phyloP scores from a whole-genome alignment of 176 grass and related monocot species.

The Metroxylon sagu region DNA sequence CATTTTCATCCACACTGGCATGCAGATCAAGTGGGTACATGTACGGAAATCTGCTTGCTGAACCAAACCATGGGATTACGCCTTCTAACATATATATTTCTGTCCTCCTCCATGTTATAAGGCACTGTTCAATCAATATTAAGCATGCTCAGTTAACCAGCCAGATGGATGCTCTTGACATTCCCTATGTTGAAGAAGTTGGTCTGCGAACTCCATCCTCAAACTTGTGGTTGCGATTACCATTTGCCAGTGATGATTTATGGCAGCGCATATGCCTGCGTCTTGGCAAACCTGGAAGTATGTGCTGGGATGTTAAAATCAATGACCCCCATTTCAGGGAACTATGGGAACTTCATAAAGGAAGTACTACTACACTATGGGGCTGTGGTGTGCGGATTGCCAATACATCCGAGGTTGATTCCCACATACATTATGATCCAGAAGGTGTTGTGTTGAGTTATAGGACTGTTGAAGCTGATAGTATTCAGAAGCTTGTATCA shows the following conservation, averaged over 20 bases:
- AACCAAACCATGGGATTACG: conserved; percentile 49
- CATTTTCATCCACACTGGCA: conserved; percentile 30
- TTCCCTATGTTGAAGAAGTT: conserved; percentile 94
- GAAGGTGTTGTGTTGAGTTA: conserved; percentile 78
- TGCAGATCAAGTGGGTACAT: conserved; percentile 35
- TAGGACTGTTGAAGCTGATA: conserved; percentile 71
- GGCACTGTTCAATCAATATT: conserved; percentile 76
- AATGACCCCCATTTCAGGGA: conserved; percentile 81
- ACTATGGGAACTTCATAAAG: conserved; percentile 79
- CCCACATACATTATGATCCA: conserved; percentile 77
- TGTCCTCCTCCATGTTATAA: conserved; percentile 76
- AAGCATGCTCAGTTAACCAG: conserved; percentile 95
- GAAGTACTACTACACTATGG: conserved; percentile 61
- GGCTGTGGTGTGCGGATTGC: conserved; percentile 72
- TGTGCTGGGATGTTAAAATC: conserved; percentile 97
- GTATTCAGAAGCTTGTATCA: conserved; percentile 67
- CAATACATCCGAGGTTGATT: conserved; percentile 94
- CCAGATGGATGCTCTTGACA: conserved; percentile 82
- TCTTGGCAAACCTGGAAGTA: conserved; percentile 88
- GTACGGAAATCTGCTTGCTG: conserved; percentile 53
- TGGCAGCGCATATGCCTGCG: conserved; percentile 94
- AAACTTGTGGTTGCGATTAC: conserved; percentile 82
- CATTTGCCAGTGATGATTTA: conserved; percentile 78
- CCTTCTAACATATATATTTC: conserved; percentile 58
- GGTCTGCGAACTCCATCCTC: conserved; percentile 60